Conservation (phyloP, 1,139 yeast genomes). For the Lodderomyces metapsilosis region DNA sequence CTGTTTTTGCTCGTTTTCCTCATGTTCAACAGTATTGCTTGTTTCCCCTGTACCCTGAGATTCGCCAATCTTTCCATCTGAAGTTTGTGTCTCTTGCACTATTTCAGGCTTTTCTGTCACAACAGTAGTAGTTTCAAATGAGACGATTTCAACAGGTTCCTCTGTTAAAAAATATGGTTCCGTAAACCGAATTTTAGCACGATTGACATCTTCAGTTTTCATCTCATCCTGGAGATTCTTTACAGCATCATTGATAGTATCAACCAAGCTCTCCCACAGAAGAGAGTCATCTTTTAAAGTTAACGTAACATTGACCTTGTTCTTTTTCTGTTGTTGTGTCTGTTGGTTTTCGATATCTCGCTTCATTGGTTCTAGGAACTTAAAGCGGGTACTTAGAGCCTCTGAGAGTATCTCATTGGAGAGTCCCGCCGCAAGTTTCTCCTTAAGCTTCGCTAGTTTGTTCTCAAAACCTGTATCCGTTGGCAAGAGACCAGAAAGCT, state of each 20-base stretch:
- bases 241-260: conserved; percentile 26
- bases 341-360: conserved; percentile 23
- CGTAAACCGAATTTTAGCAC: conserved; percentile 32
- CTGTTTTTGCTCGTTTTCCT: conserved; percentile 9
- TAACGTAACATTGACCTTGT: conserved; percentile 7
- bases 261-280: conserved; percentile 29
- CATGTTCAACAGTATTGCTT: conserved; percentile 8
- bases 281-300: neutral
- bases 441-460: neutral
- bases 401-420: neutral
- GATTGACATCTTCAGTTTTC: conserved; percentile 31
- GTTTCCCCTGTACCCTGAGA: too few relatives aligned
- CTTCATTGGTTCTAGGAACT: conserved; percentile 26
- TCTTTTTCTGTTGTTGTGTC: conserved; percentile 16
- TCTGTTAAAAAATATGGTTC: conserved; percentile 55
- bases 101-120: neutral
- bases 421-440: neutral
- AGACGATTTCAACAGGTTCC: conserved; percentile 44
- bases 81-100: conserved; percentile 7
- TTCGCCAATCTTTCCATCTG: too few relatives aligned
- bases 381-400: neutral
- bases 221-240: conserved; percentile 31
- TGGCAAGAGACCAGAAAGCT: conserved; percentile 39
- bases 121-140: neutral
- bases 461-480: conserved; percentile 14